A percentile compares a stretch with the other conserved stretches of the same genome.
These are phyloP conservation scores for Paradendryphiella salina DNA, from an alignment of 2,329 filamentous ascomycete genomes.

Conservation along the genomic window DNA sequence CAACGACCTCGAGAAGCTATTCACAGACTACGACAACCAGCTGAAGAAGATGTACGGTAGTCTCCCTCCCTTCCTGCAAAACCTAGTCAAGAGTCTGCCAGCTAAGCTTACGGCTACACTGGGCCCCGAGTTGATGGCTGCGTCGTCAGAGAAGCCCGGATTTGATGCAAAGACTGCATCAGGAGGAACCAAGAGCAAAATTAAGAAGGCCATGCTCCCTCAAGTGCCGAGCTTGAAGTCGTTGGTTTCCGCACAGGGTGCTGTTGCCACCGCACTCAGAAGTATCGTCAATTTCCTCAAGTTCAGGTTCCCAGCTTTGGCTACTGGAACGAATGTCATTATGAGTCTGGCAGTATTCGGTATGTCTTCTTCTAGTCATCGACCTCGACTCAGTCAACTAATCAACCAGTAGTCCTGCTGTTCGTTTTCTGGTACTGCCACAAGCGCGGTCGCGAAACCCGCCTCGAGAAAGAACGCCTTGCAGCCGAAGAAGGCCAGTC, in stretches of 20 bases:
- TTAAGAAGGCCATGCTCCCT: slow-evolving; percentile 59
- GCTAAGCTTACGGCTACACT: slow-evolving; percentile 76
- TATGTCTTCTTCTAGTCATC: slow-evolving; percentile 57
- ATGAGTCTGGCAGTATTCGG: slow-evolving; percentile 87
- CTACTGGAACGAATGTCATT: slow-evolving; percentile 82
- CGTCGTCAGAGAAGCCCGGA: slow-evolving; percentile 68
- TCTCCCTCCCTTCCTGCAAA: slow-evolving; percentile 79
- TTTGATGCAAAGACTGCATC: slow-evolving; percentile 47
- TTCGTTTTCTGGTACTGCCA: slow-evolving; percentile 98
- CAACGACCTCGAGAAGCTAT: slow-evolving; percentile 75
- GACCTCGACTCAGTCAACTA: not conserved
- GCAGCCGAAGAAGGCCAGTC: slow-evolving; percentile 37
- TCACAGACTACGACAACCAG: slow-evolving; percentile 65
- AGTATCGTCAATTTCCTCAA: slow-evolving; percentile 91
- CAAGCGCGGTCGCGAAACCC: slow-evolving; percentile 85
- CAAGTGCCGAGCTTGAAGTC: slow-evolving; percentile 72
- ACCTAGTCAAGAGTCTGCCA: slow-evolving; percentile 81
- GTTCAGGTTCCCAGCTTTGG: slow-evolving; percentile 83
- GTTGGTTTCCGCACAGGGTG: slow-evolving; percentile 82
- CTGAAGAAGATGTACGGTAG: slow-evolving; percentile 66
- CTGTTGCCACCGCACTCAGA: slow-evolving; percentile 78
- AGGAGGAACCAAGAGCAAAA: slow-evolving; percentile 33
- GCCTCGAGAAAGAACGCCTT: slow-evolving; percentile 67
- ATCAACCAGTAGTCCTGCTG: slow-evolving; percentile 64
- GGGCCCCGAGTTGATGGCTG: slow-evolving; percentile 80